Evolutionary conservation across 768 basidiomycete species (phyloP), one percentile per base, ranked within the genome.

Genomic region (Strobilomyces echinocephalus): DNA sequence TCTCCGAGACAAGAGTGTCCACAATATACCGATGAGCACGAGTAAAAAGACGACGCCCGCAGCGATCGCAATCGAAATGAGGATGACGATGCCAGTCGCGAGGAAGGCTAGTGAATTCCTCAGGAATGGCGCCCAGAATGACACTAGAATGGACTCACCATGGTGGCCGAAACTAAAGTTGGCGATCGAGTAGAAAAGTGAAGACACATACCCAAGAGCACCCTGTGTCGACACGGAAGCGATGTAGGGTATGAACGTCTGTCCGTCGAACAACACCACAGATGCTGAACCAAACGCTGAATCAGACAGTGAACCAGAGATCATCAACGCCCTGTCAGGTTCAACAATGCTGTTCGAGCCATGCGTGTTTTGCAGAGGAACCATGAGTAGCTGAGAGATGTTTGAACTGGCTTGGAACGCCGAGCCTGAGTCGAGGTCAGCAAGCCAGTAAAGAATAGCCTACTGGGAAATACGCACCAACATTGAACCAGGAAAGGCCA

Each of bases 61-160:
- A 10, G 91, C 86, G 59, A 97, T 97, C 24, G 97, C 97, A 58
- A 99, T 97, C 2, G 94, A 95, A 60, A 99, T 94, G 41, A 99
- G 79, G 60, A 98, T 97, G 50, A 99, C 93, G 35, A 98, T 79
- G 2, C 95, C 97, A 21, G 83, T 82, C 0, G 95, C 91, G 51
- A 99, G 80, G 77, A 92, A 89, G 62, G 85, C 92, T 91, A 60
- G 9, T 60, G 34, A 30, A 41, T 42, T 48, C 12, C 36, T 62
- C 21, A 55, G 42, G 14, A 24, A n/a, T 50, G 46, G 41, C 14
- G 14, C 14, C n/a, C 5, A 16, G 28, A 49, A 52, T 18, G 16
- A 35, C 20, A 41, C 43, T 15, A 35, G 15, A 34, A 54, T 44
- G 48, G 18, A 74, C 88, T 73, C 65, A 92, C 90, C 76, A 48